Conservation (phyloP, 2,329 filamentous ascomycete species). For the Parastagonospora nodorum region DNA sequence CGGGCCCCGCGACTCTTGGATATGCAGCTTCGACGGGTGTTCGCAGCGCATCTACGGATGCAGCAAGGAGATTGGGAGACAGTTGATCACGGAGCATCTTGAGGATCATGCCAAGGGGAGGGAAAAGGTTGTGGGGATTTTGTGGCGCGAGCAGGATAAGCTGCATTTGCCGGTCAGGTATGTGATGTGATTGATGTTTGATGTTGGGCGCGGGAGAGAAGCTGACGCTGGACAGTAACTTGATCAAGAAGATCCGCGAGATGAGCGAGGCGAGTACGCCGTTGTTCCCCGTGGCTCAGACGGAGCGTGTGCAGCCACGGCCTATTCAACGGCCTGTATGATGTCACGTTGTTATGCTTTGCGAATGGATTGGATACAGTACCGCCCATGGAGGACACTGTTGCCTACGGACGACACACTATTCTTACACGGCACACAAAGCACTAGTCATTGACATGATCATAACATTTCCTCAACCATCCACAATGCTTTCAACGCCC, state of each 20-base stretch:
- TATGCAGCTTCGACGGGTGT: conserved; percentile 68
- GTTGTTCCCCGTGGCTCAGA: conserved; percentile 23
- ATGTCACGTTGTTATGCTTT: too few species aligned
- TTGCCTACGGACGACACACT: too few species aligned
- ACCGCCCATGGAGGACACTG: too few species aligned
- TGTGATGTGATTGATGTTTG: conserved; percentile 14
- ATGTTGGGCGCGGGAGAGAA: not conserved
- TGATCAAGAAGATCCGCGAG: conserved; percentile 54
- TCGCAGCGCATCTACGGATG: conserved; percentile 66
- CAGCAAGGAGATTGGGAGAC: conserved; percentile 60
- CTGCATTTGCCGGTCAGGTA: conserved; percentile 48
- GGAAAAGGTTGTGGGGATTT: conserved; percentile 55
- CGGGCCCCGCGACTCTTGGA: conserved; percentile 68
- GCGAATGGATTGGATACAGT: too few species aligned
- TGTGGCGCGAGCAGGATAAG: conserved; percentile 58
- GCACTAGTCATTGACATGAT: conserved; percentile 6
- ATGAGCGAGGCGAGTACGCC: conserved; percentile 43
- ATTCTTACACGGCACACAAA: too few species aligned
- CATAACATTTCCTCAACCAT: conserved; percentile 25
- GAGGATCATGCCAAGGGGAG: conserved; percentile 63
- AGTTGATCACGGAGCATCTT: conserved; percentile 65
- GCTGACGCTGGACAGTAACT: conserved; percentile 37
- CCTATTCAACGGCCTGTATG: conserved; percentile 19
- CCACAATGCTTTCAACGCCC: conserved; percentile 23
- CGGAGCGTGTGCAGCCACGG: conserved; percentile 1